These are phyloP conservation scores for Pseudomassariella vexata DNA, from an alignment of 2,329 filamentous ascomycete species.

Conservation along the genomic window DNA sequence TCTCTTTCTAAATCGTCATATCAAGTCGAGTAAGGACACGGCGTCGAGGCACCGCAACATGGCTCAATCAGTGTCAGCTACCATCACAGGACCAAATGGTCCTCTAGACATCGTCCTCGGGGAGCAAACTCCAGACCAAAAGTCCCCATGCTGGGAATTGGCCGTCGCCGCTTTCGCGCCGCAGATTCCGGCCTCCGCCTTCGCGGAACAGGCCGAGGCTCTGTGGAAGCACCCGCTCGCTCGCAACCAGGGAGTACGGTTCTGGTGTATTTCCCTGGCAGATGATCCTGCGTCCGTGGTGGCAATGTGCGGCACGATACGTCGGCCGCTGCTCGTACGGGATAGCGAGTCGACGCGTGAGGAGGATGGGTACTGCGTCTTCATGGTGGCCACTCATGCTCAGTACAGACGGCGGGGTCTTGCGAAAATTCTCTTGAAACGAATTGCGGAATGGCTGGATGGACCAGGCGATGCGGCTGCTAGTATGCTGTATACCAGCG, in stretches of 20 bases:
- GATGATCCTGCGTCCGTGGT: not conserved
- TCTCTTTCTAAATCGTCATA: no score
- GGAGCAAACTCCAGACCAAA: no score
- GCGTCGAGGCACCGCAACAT: no score
- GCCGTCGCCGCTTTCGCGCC: not conserved
- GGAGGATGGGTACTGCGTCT: constrained; percentile 1
- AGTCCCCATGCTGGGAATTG: not conserved
- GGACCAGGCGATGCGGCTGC: not conserved
- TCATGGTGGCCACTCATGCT: not conserved
- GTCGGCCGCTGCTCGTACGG: not conserved
- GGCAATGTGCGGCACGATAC: not conserved
- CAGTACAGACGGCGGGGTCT: not conserved
- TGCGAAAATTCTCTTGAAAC: not conserved
- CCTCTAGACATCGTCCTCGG: no score
- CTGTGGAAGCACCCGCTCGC: not conserved
- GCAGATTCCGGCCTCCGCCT: not conserved
- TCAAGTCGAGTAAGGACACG: no score
- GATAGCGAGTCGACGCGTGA: not conserved
- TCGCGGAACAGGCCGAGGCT: not conserved
- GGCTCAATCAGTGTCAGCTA: no score
- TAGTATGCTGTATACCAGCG: constrained; percentile 1
- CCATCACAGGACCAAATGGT: no score
- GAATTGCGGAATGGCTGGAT: not conserved
- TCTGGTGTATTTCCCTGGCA: not conserved
- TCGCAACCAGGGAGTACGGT: not conserved